phyloP scores from a whole-genome alignment of 306 rosid species.

The Cucumis cinereus region DNA sequence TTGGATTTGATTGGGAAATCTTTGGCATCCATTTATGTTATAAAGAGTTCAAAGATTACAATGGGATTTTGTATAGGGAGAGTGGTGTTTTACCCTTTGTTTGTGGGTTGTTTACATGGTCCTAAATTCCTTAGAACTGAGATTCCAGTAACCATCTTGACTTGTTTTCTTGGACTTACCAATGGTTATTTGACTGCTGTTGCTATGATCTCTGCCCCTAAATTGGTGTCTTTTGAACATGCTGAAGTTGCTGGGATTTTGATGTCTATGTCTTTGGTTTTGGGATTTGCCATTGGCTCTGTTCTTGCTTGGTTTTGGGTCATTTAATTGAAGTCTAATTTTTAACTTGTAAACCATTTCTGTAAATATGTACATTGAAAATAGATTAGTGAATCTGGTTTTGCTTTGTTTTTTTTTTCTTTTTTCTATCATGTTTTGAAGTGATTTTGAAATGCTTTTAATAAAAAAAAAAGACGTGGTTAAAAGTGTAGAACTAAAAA shows the following conservation, averaged over 20 bases:
- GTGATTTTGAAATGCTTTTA: too few relatives aligned
- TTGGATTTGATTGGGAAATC: conserved; percentile 73
- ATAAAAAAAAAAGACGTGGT: too few relatives aligned
- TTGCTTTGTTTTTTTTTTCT: too few relatives aligned
- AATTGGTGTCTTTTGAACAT: conserved; percentile 47
- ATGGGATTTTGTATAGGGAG: conserved; percentile 44
- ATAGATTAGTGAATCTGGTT: too few relatives aligned
- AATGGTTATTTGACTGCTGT: conserved; percentile 67
- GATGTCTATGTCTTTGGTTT: conserved; percentile 38
- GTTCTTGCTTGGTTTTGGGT: conserved; percentile 91
- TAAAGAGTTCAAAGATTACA: conserved; percentile 41
- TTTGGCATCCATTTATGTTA: conserved; percentile 49
- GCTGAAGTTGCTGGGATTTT: conserved; percentile 73
- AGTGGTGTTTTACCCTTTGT: conserved; percentile 69
- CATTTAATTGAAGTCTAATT: conserved; percentile 7
- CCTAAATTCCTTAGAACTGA: conserved; percentile 63
- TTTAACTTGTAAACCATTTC: too few relatives aligned
- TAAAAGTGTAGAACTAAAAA: too few relatives aligned
- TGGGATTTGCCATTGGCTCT: conserved; percentile 65
- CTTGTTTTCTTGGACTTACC: conserved; percentile 56
- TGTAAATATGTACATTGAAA: too few relatives aligned
- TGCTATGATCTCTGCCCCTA: conserved; percentile 62
- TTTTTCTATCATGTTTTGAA: too few relatives aligned
- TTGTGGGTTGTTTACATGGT: conserved; percentile 63
- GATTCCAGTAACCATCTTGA: conserved; percentile 48